A percentile compares a stretch with the other conserved stretches of the same genome.
These are phyloP conservation scores for Gossypium longicalyx DNA, from an alignment of 345 rosid genomes.

Conservation along the genomic window DNA sequence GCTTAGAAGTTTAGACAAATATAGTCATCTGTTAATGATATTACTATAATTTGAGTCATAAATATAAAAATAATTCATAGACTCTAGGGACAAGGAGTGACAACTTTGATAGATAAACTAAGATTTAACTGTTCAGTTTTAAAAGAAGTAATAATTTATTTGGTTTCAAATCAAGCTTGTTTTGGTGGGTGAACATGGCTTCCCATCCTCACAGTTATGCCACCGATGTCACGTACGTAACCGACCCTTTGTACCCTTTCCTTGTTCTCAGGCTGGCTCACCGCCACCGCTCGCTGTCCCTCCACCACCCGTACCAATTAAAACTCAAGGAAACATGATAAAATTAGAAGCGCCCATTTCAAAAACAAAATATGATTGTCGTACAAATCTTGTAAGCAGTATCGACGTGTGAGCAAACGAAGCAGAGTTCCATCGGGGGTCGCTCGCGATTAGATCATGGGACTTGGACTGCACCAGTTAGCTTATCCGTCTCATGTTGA, in stretches of 20 bases:
- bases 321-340: background rate
- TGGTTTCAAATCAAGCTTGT: background rate
- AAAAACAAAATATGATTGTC: background rate
- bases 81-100: too few relatives aligned
- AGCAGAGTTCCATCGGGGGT: slow-evolving; percentile 64
- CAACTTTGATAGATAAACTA: too few relatives aligned
- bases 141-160: too few relatives aligned
- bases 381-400: slow-evolving; percentile 64
- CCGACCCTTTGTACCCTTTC: slow-evolving; percentile 91
- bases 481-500: slow-evolving; percentile 72
- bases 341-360: background rate
- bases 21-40: too few relatives aligned
- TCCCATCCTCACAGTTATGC: slow-evolving; percentile 63
- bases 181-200: slow-evolving; percentile 47
- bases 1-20: too few relatives aligned
- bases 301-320: background rate
- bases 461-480: slow-evolving; percentile 48
- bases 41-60: too few relatives aligned
- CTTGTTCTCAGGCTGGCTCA: slow-evolving; percentile 59
- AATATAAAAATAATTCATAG: too few relatives aligned
- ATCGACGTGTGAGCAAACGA: slow-evolving; percentile 61
- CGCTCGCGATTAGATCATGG: slow-evolving; percentile 29
- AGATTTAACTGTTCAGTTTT: too few relatives aligned
- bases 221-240: slow-evolving; percentile 72
- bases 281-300: slow-evolving; percentile 53